A percentile compares a stretch with the other conserved stretches of the same genome.
Evolutionary conservation across 768 basidiomycete genomes (phyloP).

Genomic region (Panellus pusillus): DNA sequence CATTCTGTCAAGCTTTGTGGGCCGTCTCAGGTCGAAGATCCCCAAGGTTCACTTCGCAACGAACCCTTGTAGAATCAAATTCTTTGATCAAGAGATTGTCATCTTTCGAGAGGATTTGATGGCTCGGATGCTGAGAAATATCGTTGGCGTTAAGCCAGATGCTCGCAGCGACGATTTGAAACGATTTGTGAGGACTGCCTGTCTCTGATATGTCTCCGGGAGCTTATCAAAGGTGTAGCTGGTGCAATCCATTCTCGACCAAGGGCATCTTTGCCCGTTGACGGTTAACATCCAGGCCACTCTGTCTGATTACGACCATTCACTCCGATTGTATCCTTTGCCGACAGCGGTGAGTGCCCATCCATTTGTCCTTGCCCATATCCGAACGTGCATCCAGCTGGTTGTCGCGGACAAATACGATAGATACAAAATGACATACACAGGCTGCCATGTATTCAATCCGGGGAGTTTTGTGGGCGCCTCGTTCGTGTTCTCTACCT

Average conservation of each 20-base stretch:
- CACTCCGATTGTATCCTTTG: conserved; percentile 89
- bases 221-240: conserved; percentile 48
- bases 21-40: conserved; percentile 67
- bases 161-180: conserved; percentile 79
- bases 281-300: conserved; percentile 84
- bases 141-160: conserved; percentile 84
- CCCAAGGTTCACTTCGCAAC: conserved; percentile 82
- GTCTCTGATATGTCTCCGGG: not conserved
- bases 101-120: conserved; percentile 91
- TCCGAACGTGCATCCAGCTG: conserved; percentile 47
- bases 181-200: conserved; percentile 66
- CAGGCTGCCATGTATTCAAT: conserved; percentile 98
- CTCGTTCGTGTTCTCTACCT: conserved; percentile 85
- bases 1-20: conserved; percentile 72
- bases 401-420: conserved; percentile 96
- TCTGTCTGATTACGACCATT: conserved; percentile 87
- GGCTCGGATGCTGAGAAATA: conserved; percentile 90
- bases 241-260: conserved; percentile 95
- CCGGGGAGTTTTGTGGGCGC: conserved; percentile 84
- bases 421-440: conserved; percentile 93
- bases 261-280: conserved; percentile 90
- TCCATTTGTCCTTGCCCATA: not conserved
- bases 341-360: conserved; percentile 75
- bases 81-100: conserved; percentile 95
- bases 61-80: conserved; percentile 93